Evolutionary conservation across 1,139 yeast genomes (phyloP), one percentile per base, ranked within the genome.

Genomic region (Taiozyma sp.): DNA sequence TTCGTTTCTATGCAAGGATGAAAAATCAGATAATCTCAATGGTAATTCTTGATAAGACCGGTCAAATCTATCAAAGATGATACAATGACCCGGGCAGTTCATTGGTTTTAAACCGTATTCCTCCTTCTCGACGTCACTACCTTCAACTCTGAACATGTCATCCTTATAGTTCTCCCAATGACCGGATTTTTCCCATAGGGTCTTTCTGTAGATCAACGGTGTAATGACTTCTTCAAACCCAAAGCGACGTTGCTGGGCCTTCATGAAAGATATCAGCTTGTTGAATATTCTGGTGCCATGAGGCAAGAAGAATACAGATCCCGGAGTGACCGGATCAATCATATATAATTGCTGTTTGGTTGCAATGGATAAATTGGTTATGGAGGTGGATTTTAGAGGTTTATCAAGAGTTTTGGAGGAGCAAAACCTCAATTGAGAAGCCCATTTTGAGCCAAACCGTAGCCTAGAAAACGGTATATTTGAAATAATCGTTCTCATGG

Each of bases 61-160:
- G 53, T 90, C 96, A 57, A 87, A 83, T 57, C 83, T 80, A 54
- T 85, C 80, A 72, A 84, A 95, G 57, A 95, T 81, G 52, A 93
- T 67, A 66, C 99, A 95, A 67, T 95, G 99, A 1, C 98, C 98
- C 0, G 99, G 99, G 67, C 99, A 93, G 71, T 93, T 95, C 99
- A 93, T 93, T 28, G 99, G 99, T 68, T 93, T 93, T 55, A 93
- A 74, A 4, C 97, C 97, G 64, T 80, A 88, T 43, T 78, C 82
- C 59, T 81, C 84, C 47, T 71, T 69, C 24, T 68, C 68, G 26
- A 71, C 64, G 50, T 73, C 78, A 30, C 63, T 63, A n/a, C 70
- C 72, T 48, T 68, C 71, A 1, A 90, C 96, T 61, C 80, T 77
- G 64, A 91, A 93, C 99, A 93, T 93, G 68, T 93, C 97, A 43